Base-by-base conservation (phyloP, 1,284 basidiomycete genomes). In the Moesziomyces parantarcticus region DNA sequence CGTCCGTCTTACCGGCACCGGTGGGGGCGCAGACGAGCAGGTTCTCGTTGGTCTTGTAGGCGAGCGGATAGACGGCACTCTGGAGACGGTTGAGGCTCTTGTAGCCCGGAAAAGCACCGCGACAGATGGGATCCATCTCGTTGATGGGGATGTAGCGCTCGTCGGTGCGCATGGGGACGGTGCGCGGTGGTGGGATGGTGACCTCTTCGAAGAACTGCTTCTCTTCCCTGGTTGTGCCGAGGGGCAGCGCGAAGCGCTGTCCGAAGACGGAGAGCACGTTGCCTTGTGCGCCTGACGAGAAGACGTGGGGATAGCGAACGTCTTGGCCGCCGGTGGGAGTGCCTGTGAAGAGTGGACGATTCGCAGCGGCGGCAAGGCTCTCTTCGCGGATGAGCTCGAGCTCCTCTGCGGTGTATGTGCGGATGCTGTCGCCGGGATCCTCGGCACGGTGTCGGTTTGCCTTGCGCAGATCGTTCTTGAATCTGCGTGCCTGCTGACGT, bases 31-130 rank as follows among this genome's bases (percentile, higher is more conserved):
- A 78, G 78, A 94, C 92, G 40, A 99, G 89, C 87, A 99, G 89
- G 81, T 99, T 99, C 85, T 98, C 97, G 76, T 97, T 98, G 1
- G 93, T 92, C 22, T 89, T 87, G 85, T 97, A 98, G 1, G 95
- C 97, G 3, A 93, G 92, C 0, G 92, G 92, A 84, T 92, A 98
- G 14, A 99, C 91, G 58, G 97, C 93, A 8, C 93, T 96, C 83
- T 99, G 97, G 67, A 99, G 92, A 68, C 97, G 89, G 82, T 99
- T 99, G 68, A 99, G 87, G 20, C 90, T 88, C 47, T 88, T 86
- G 82, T 99, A 99, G 25, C 92, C 92, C 1, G 92, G 89, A 85
- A 99, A 98, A 29, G 92, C 97, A n/a, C 92, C 91, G 76, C 86
- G 88, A 3, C 91, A 91, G 22, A 99, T 85, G 7, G 88, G 87